These are phyloP conservation scores for Przewalskia tangutica DNA, from an alignment of 257 asterid species.

Conservation along the genomic window DNA sequence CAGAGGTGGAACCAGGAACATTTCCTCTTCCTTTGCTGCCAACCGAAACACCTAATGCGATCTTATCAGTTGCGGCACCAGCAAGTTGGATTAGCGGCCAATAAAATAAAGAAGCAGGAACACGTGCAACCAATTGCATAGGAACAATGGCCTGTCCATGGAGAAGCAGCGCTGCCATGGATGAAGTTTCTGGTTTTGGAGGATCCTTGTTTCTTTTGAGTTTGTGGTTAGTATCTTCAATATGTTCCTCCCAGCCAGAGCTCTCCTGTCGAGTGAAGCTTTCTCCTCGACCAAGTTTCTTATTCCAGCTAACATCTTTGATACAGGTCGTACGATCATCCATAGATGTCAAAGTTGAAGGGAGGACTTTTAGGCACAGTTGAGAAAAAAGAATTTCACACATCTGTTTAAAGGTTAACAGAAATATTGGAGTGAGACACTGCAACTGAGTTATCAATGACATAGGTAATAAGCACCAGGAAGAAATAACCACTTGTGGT, in stretches of 20 bases:
- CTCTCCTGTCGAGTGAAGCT: conserved; percentile 10
- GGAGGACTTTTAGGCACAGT: conserved; percentile 76
- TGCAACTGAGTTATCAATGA: neutral
- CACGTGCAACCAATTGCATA: conserved; percentile 96
- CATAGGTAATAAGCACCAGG: neutral
- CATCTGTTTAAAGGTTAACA: conserved; percentile 45
- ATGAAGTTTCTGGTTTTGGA: conserved; percentile 54
- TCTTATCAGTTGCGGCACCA: conserved; percentile 95
- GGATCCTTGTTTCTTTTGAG: conserved; percentile 28
- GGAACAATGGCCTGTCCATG: conserved; percentile 97
- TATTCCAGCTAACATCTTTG: conserved; percentile 49
- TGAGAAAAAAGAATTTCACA: conserved; percentile 93
- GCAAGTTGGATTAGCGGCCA: conserved; percentile 99
- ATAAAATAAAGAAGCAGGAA: conserved; percentile 90
- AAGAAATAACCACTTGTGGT: neutral
- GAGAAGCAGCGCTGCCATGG: conserved; percentile 90
- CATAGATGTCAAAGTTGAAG: conserved; percentile 31
- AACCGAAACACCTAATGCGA: conserved; percentile 96
- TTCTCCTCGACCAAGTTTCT: conserved; percentile 43
- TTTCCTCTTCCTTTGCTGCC: conserved; percentile 99
- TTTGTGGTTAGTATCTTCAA: conserved; percentile 43
- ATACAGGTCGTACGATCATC: conserved; percentile 36
- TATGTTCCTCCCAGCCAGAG: conserved; percentile 9
- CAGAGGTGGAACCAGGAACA: conserved; percentile 97
- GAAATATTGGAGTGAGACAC: neutral